Conservation (phyloP, 2,329 filamentous ascomycete genomes). For the Apiospora pterosperma region DNA sequence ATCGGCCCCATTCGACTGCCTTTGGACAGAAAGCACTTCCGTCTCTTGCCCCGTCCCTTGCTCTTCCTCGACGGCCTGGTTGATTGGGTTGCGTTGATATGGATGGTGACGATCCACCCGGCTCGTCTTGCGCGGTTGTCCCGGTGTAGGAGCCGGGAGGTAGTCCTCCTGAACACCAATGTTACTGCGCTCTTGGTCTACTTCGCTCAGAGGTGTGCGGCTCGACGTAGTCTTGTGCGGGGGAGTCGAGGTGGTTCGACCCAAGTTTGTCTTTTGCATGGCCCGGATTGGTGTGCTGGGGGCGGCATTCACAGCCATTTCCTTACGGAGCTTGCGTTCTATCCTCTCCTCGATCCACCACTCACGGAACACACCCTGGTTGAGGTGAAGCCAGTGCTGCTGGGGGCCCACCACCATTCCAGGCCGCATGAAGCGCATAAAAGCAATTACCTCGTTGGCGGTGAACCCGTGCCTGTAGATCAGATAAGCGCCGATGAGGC, state of each 20-base stretch:
- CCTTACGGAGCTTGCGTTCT: constrained; percentile 62
- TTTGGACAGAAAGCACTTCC: constrained; percentile 59
- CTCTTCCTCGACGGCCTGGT: constrained; percentile 45
- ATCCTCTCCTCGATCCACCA: constrained; percentile 95
- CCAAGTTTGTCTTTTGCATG: constrained; percentile 55
- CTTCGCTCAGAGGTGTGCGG: constrained; percentile 87
- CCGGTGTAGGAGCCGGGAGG: constrained; percentile 89
- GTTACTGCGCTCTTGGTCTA: constrained; percentile 74
- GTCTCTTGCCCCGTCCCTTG: constrained; percentile 53
- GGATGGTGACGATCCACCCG: constrained; percentile 74
- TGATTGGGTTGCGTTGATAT: constrained; percentile 57
- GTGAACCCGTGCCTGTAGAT: constrained; percentile 98
- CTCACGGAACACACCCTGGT: constrained; percentile 95
- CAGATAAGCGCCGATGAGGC: constrained; percentile 93
- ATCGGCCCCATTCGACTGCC: constrained; percentile 60
- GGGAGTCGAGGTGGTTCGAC: constrained; percentile 72
- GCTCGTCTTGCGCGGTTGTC: constrained; percentile 87
- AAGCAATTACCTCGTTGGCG: constrained; percentile 94
- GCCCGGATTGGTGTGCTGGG: constrained; percentile 57
- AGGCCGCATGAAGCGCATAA: constrained; percentile 98
- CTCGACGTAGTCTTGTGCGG: constrained; percentile 74
- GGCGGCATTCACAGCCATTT: constrained; percentile 47
- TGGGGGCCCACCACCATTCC: constrained; percentile 99
- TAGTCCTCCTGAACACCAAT: constrained; percentile 80
- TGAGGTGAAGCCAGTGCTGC: constrained; percentile 97